Base-by-base conservation (phyloP, 192 early-diverging fungal species). In the Gryganskiella cystojenkinii region DNA sequence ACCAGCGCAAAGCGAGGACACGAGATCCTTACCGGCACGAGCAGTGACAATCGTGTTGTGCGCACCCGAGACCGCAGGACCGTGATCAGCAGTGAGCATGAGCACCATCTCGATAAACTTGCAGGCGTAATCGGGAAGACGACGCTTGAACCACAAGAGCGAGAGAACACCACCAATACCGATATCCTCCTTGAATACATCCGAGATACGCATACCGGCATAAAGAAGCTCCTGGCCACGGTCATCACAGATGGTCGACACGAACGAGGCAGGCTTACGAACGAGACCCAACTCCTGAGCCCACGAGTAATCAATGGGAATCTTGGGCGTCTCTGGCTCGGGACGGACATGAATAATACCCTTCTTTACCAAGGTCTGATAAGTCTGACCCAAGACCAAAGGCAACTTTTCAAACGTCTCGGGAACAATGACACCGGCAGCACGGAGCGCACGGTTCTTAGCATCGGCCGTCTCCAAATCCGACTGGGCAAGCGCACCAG, bases 51-150 rank as follows among this genome's bases (percentile, higher is more conserved):
- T 95, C 24, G 93, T 93, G 85, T 93, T 95, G 79, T 91, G 90
- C 3, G 93, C 96, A 63, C 74, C 97, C 60, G 95, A 96, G 19
- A 98, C 97, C 42, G 97, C 97, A 2, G 97, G 97, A 30, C 97
- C 97, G 85, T 99, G 97, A 88, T 99, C 97, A 20, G 97, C 97
- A 5, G 97, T 99, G 73, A 99, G 88, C 97, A 99, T 99, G 42
- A 99, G 88, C 22, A 98, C 95, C 97, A 99, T 99, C 87, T 99
- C 97, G 64, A 99, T 97, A 80, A 99, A 99, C 88, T 92, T 93
- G 84, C 92, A 90, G 17, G 97, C 97, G 81, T 96, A 99, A 53
- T 84, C 87, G 14, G 97, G 97, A 62, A 99, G 84, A 56, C 97
- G 92, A 49, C 97, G 91, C 90, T 98, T 98, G 90, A 99, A 99